Evolutionary conservation across 192 early-diverging fungal species (phyloP).

Genomic region (Physocladia obscura): DNA sequence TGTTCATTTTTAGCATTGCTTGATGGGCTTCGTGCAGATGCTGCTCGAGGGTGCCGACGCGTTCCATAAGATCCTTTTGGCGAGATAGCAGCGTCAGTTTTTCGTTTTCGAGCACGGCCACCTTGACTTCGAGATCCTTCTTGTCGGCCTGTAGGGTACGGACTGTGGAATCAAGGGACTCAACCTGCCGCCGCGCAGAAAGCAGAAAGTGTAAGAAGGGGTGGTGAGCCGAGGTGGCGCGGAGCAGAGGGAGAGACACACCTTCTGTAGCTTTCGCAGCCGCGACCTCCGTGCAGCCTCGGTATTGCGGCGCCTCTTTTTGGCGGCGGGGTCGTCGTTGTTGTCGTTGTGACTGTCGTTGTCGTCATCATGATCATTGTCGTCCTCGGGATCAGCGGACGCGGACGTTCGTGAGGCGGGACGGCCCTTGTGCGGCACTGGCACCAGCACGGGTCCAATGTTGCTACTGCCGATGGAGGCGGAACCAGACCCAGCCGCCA

Average conservation of each 20-base stretch:
- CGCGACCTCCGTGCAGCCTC: constrained; percentile 89
- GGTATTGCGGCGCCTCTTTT: constrained; percentile 57
- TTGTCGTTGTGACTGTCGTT: neutral
- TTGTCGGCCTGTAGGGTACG: constrained; percentile 76
- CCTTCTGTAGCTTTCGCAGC: constrained; percentile 77
- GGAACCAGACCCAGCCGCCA: neutral
- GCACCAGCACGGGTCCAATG: neutral
- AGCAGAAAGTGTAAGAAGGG: neutral
- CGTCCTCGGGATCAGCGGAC: neutral
- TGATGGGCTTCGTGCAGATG: constrained; percentile 34
- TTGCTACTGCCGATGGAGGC: neutral
- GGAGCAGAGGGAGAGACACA: constrained; percentile 30
- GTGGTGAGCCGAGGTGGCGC: too few species aligned
- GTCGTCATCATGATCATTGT: neutral
- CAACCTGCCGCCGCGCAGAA: constrained; percentile 25
- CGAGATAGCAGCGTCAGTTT: constrained; percentile 24
- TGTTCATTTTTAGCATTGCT: constrained; percentile 30
- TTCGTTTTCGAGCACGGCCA: constrained; percentile 39
- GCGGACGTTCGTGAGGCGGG: neutral
- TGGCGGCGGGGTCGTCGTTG: constrained; percentile 14
- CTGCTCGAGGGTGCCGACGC: constrained; percentile 25
- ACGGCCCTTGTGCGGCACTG: neutral
- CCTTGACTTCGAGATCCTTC: constrained; percentile 31
- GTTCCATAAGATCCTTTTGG: constrained; percentile 30
- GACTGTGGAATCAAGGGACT: constrained; percentile 76